Evolutionary conservation across 768 basidiomycete species (phyloP).

Genomic region (Trametes villosa): DNA sequence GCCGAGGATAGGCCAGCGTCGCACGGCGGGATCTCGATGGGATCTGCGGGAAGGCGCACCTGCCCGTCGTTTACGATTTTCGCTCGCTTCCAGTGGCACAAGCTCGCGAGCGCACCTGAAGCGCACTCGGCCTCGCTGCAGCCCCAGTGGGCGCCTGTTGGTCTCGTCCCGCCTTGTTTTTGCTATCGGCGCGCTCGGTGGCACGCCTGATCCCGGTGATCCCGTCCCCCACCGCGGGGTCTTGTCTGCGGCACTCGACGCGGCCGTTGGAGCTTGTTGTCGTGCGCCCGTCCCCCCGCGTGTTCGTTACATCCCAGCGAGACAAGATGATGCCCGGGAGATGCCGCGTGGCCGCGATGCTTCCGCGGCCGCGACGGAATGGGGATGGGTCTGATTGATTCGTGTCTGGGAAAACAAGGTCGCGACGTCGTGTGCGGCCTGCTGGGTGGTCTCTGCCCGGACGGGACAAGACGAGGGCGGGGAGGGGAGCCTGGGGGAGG

Average conservation of each 20-base stretch:
- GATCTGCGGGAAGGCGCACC: constrained; percentile 6
- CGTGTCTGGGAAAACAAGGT: constrained; percentile 13
- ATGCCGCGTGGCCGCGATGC: constrained; percentile 7
- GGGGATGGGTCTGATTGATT: constrained; percentile 8
- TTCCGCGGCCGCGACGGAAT: not conserved
- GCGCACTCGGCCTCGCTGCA: not conserved
- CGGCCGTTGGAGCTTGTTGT: constrained; percentile 8
- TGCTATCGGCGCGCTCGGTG: not conserved
- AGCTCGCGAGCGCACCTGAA: not conserved
- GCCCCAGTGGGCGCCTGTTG: constrained; percentile 5
- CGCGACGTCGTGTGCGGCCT: too few relatives aligned
- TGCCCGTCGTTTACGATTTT: not conserved
- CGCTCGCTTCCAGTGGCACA: constrained; percentile 13
- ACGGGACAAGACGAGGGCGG: not conserved
- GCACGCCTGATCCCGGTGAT: constrained; percentile 8
- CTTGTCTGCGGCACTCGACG: constrained; percentile 1
- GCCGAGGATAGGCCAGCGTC: not conserved
- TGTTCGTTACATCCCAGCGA: not conserved
- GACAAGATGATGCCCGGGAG: not conserved
- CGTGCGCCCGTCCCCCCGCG: not conserved
- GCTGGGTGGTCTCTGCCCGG: not conserved
- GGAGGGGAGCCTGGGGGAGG: not conserved
- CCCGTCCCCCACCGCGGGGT: not conserved
- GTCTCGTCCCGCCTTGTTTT: constrained; percentile 4
- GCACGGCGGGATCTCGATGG: constrained; percentile 7